Evolutionary conservation across 805 yeast genomes (phyloP).

Genomic region (Yarrowia yakushimensis): DNA sequence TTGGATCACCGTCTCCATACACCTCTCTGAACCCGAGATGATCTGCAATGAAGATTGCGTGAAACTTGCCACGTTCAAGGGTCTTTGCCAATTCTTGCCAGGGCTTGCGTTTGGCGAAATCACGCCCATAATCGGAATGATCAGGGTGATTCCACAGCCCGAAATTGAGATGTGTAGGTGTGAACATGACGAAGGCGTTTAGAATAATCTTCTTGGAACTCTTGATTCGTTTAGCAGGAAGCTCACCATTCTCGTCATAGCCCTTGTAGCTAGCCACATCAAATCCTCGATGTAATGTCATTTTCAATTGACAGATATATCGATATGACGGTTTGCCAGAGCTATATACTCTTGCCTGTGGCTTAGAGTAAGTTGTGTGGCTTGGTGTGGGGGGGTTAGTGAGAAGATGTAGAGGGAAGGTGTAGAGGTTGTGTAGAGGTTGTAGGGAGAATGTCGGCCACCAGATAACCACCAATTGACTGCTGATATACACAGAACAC

Average conservation of each 20-base stretch:
- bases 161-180: conserved; percentile 32
- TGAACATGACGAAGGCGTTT: conserved; percentile 43
- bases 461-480: too few relatives aligned
- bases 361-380: background rate
- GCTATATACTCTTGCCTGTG: background rate
- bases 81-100: conserved; percentile 42
- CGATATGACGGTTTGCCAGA: too few relatives aligned
- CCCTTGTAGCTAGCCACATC: background rate
- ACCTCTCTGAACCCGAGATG: conserved; percentile 43
- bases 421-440: too few relatives aligned
- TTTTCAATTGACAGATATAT: too few relatives aligned
- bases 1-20: conserved; percentile 32
- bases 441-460: too few relatives aligned
- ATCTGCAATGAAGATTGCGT: conserved; percentile 43
- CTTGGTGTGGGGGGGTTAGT: too few relatives aligned
- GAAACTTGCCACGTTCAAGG: conserved; percentile 42
- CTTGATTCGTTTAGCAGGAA: background rate
- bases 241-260: background rate
- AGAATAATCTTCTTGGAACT: conserved; percentile 37
- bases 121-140: conserved; percentile 34
- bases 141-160: conserved; percentile 44
- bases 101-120: conserved; percentile 36
- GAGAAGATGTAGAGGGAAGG: too few relatives aligned
- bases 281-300: conserved; percentile 3
- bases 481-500: too few relatives aligned